These are phyloP conservation scores for Lobosporangium transversale DNA, from an alignment of 192 early-diverging fungal genomes.

Conservation along the genomic window DNA sequence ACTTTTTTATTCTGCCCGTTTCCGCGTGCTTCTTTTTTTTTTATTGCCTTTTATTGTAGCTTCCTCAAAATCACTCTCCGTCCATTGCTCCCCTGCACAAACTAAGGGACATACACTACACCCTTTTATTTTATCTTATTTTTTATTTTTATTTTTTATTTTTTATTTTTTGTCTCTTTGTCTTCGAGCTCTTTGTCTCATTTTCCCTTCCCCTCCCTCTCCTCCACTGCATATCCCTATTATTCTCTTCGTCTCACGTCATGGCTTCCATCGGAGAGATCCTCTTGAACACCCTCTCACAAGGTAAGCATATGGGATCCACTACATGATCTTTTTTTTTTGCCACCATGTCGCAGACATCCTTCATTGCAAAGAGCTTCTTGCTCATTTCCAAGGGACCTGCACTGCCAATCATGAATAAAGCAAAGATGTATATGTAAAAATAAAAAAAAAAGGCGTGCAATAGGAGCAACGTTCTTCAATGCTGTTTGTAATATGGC, in stretches of 20 bases:
- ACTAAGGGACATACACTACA: too few species aligned
- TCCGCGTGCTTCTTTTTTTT: constrained; percentile 24
- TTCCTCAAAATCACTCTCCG: neutral
- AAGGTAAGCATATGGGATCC: constrained; percentile 67
- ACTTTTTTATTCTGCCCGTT: constrained; percentile 14
- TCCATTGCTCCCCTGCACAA: neutral
- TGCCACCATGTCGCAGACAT: too few species aligned
- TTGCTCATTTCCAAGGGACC: too few species aligned
- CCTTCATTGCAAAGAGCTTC: too few species aligned
- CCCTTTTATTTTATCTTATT: too few species aligned
- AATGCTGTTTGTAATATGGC: too few species aligned
- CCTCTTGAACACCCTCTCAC: constrained; percentile 81
- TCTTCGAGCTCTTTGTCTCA: constrained; percentile 1
- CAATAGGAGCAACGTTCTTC: too few species aligned
- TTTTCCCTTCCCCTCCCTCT: neutral
- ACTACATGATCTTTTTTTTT: neutral
- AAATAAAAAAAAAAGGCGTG: too few species aligned
- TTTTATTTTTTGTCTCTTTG: neutral
- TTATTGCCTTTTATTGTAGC: neutral
- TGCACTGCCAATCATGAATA: too few species aligned
- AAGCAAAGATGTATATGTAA: too few species aligned
- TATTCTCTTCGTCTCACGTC: neutral
- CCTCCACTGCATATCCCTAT: neutral
- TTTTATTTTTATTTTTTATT: neutral
- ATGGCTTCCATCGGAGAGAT: constrained; percentile 72